Evolutionary conservation across 352 stramenopile species (phyloP), one percentile per base, ranked within the genome.

Genomic region (Phytophthora syringae): DNA sequence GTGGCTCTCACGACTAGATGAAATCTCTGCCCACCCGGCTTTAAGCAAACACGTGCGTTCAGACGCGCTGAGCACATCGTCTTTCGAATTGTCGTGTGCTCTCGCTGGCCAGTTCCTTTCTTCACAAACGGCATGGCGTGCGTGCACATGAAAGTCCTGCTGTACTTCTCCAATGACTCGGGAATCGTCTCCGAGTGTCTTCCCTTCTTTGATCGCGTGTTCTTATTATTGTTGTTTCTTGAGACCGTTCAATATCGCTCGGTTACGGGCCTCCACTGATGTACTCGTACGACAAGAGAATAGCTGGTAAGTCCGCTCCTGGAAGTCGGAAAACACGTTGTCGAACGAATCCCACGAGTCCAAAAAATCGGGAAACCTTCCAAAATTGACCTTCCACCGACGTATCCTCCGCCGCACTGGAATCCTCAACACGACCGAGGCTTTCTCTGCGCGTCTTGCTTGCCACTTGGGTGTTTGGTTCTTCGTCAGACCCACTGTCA

Each of bases 231-330:
- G n/a, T n/a, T n/a, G n/a, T n/a, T n/a, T n/a, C n/a, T n/a, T n/a
- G n/a, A n/a, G n/a, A n/a, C n/a, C n/a, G n/a, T n/a, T n/a, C n/a
- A n/a, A n/a, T n/a, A n/a, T n/a, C n/a, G n/a, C n/a, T n/a, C n/a
- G n/a, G n/a, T n/a, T n/a, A n/a, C n/a, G n/a, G n/a, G 37, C 21
- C 5, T 13, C 6, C 1, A 55, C 13, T 1, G 36, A 59, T 11
- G 36, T 39, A 42, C 52, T 50, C 1, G n/a, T 47, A 4, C 22
- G 39, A n/a, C 24, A 47, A 1, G 39, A 50, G 20, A 50, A 59
- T 21, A 59, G 32, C 52, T 59, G 39, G n/a, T 40, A 40, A 11
- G 52, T 59, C 37, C 4, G 25, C 27, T 49, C 15, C 16, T 59
- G 36, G 21, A 50, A 59, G n/a, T 51, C n/a, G 3, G 24, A 6